Percentiles rank a stretch among this genome's conserved stretches.
These are phyloP conservation scores for Ogataea sp. DNA, from an alignment of 805 yeast genomes.

Conservation along the genomic window DNA sequence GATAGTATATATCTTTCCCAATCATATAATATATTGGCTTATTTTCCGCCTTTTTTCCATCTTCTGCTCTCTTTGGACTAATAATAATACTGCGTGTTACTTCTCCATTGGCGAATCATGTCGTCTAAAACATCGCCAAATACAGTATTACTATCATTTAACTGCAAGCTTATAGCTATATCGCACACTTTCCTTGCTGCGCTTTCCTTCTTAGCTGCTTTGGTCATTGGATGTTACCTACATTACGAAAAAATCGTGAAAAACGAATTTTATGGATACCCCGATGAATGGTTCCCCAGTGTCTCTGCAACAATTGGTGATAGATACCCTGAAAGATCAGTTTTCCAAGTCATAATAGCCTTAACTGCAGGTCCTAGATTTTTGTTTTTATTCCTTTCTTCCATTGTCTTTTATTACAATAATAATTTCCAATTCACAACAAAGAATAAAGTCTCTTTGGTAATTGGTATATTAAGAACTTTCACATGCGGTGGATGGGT, in stretches of 20 bases:
- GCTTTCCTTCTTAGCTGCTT: slow-evolving; percentile 69
- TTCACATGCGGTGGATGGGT: slow-evolving; percentile 99
- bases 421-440: slow-evolving; percentile 15
- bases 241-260: slow-evolving; percentile 86
- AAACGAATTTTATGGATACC: slow-evolving; percentile 83
- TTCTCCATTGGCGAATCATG: no score
- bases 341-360: slow-evolving; percentile 88
- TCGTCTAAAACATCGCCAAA: not conserved
- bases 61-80: no score
- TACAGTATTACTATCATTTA: slow-evolving; percentile 3
- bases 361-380: slow-evolving; percentile 91
- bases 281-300: slow-evolving; percentile 98
- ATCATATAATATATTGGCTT: no score
- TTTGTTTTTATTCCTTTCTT: slow-evolving; percentile 45
- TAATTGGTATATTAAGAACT: slow-evolving; percentile 78
- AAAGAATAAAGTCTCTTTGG: slow-evolving; percentile 34
- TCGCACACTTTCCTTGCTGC: slow-evolving; percentile 69
- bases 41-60: no score
- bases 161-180: slow-evolving; percentile 44
- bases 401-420: slow-evolving; percentile 35
- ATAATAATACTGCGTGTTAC: no score
- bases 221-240: slow-evolving; percentile 61
- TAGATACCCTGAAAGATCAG: slow-evolving; percentile 88
- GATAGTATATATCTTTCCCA: no score
- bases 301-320: slow-evolving; percentile 98